phyloP scores from a whole-genome alignment of 202 grass and related monocot genomes.

The Dendrocalamus latiflorus region DNA sequence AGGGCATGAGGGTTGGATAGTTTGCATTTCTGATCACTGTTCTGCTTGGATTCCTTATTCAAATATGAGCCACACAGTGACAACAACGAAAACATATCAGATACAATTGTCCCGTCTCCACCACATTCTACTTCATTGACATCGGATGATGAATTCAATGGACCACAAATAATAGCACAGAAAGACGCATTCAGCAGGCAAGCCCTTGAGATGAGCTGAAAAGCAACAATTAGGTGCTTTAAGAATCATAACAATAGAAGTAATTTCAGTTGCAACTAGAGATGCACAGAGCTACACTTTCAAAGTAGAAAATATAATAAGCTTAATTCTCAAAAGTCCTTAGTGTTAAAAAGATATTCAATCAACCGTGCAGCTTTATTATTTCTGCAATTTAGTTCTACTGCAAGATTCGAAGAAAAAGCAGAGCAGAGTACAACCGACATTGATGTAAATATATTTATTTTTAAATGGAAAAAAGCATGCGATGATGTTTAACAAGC shows the following conservation, averaged over 20 bases:
- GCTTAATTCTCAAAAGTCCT: neutral
- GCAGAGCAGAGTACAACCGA: neutral
- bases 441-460: constrained; percentile 10
- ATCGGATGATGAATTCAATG: constrained; percentile 45
- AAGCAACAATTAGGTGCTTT: constrained; percentile 20
- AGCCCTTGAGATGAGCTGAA: constrained; percentile 90
- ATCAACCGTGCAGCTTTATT: neutral
- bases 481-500: neutral
- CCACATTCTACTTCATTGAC: constrained; percentile 54
- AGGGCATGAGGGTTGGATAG: constrained; percentile 81
- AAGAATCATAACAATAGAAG: constrained; percentile 11
- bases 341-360: neutral
- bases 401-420: neutral
- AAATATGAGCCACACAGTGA: constrained; percentile 71
- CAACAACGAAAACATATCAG: constrained; percentile 74
- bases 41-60: constrained; percentile 73
- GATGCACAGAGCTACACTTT: neutral
- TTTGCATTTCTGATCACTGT: constrained; percentile 66
- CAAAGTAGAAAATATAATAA: constrained; percentile 3
- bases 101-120: constrained; percentile 85
- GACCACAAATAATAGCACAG: constrained; percentile 53
- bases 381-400: neutral
- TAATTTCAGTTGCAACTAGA: constrained; percentile 1
- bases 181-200: constrained; percentile 60
- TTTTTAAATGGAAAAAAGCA: neutral